Conservation (phyloP, 2,329 filamentous ascomycete genomes). For the Colletotrichum costaricense region DNA sequence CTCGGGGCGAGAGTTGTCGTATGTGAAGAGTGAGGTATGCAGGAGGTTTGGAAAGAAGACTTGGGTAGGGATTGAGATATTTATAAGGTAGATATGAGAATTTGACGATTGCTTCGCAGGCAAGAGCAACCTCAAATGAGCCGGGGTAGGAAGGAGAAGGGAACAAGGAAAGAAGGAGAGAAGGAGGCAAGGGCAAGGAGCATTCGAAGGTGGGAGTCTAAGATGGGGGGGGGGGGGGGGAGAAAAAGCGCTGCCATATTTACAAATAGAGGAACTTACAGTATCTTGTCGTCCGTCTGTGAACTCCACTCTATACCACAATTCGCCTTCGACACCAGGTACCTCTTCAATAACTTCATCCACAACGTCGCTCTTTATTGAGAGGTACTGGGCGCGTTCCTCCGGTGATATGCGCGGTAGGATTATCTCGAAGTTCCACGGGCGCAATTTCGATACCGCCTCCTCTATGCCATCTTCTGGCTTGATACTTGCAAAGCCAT, state of each 20-base stretch:
- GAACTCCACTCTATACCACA: slow-evolving; percentile 54
- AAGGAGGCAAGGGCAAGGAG: neutral
- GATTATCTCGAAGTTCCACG: slow-evolving; percentile 42
- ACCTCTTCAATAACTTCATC: slow-evolving; percentile 49
- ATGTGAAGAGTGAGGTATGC: neutral
- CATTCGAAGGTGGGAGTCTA: neutral
- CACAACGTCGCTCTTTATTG: slow-evolving; percentile 49
- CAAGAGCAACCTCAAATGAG: neutral
- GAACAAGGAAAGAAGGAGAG: neutral
- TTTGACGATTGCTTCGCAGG: neutral
- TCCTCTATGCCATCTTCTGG: neutral
- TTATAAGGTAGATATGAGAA: neutral
- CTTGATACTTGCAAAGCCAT: neutral
- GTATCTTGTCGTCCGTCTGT: slow-evolving; percentile 57
- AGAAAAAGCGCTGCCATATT: neutral
- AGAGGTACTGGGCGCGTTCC: slow-evolving; percentile 44
- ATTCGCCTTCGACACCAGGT: slow-evolving; percentile 39
- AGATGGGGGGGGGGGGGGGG: too few relatives aligned
- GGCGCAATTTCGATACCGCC: neutral
- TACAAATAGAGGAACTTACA: slow-evolving; percentile 49
- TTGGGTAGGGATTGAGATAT: neutral
- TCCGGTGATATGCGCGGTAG: slow-evolving; percentile 43
- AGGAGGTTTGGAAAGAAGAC: neutral
- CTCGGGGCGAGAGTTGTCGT: neutral
- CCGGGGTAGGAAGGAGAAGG: neutral